Evolutionary conservation across 2,329 filamentous ascomycete species (phyloP), one percentile per base, ranked within the genome.

Genomic region (Ascochyta rabiei): DNA sequence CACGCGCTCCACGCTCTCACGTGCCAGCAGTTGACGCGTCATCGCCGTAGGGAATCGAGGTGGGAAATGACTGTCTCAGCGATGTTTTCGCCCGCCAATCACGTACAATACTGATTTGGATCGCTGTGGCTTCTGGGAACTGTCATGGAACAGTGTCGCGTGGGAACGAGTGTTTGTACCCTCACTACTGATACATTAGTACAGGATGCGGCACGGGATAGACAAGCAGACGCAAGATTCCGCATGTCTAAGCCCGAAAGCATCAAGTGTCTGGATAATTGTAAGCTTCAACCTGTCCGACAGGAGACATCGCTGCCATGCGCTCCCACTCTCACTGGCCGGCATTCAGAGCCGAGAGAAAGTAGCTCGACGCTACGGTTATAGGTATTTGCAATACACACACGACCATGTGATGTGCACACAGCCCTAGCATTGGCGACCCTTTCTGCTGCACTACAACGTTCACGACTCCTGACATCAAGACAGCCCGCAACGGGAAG

Each of bases 1-100:
- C 46, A 55, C 46, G 45, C 46, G 52, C 46, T 34, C 44, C 47
- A 43, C 52, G 52, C 46, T n/a, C 47, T 50, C 52, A 46, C 37
- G 46, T 55, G 52, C 37, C 10, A 23, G 18, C 1, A 16, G 5
- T 39, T 24, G 23, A 41, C 41, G 35, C 45, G 45, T 45, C 39
- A 54, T n/a, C 16, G 15, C 15, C 3, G n/a, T 16, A 6, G 13
- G 19, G 13, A 12, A 19, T 12, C 12, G 21, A 15, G 33, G 44
- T 40, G 26, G 19, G 43, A 40, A 35, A 4, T 16, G 19, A 35
- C 9, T 24, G 30, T n/a, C 12, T 34, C 39, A 37, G 41, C 37
- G 9, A 41, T 13, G 16, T 33, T 28, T 16, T 24, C 35, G 23
- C 23, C 12, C 28, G 26, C 46, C 23, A 45, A 47, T 38, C 35